Conservation (phyloP, 108 stramenopile genomes). For the Nitzschia inconspicua region DNA sequence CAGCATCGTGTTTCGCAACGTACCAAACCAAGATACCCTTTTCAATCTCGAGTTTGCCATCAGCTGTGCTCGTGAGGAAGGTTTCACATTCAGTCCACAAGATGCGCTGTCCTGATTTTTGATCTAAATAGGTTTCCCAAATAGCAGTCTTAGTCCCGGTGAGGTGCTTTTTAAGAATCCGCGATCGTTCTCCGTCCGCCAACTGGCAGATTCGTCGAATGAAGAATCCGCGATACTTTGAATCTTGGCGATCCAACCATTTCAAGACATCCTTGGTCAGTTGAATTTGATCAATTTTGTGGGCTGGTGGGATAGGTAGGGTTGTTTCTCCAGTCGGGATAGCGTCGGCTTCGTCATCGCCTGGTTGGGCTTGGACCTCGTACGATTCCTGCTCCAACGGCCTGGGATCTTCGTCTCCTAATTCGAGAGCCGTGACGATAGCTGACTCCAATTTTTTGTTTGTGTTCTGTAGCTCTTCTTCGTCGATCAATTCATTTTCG, state of each 20-base stretch:
- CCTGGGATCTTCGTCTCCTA: too few species aligned
- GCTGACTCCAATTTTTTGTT: too few species aligned
- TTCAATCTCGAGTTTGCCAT: too few species aligned
- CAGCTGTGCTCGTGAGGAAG: too few species aligned
- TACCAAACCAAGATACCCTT: constrained; percentile 36
- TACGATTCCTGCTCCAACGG: too few species aligned
- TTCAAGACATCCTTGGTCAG: constrained; percentile 40
- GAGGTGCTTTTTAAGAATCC: constrained; percentile 40
- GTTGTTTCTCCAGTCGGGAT: too few species aligned
- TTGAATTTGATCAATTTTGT: constrained; percentile 4
- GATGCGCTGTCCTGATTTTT: constrained; percentile 47
- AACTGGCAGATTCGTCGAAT: constrained; percentile 37
- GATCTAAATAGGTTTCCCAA: constrained; percentile 53
- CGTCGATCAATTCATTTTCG: too few species aligned
- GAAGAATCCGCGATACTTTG: constrained; percentile 43
- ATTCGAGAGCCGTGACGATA: too few species aligned
- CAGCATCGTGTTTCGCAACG: constrained; percentile 44
- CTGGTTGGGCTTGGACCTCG: too few species aligned
- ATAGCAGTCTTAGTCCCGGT: constrained; percentile 37
- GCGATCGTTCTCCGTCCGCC: constrained; percentile 34
- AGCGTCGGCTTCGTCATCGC: too few species aligned
- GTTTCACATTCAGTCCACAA: constrained; percentile 38
- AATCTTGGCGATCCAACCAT: constrained; percentile 41
- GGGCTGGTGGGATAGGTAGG: too few species aligned
- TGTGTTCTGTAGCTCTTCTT: too few species aligned